Evolutionary conservation across 441 rosid genomes (phyloP).

Genomic region (Iberis amara): DNA sequence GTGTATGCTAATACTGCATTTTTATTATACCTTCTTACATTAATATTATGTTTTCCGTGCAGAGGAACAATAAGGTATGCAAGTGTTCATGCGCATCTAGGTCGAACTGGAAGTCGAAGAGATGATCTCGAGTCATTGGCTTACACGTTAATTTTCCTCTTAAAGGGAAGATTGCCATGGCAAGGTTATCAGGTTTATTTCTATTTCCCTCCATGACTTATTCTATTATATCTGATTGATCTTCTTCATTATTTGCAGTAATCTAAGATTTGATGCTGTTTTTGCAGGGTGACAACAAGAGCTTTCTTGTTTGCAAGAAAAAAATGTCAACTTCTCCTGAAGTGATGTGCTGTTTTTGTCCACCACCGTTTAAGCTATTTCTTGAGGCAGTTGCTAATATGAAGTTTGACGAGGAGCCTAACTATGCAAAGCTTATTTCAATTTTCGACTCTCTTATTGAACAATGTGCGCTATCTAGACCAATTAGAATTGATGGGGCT

Average conservation of each 20-base stretch:
- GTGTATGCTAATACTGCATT: constrained; percentile 5
- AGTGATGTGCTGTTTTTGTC: constrained; percentile 75
- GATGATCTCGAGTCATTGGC: constrained; percentile 93
- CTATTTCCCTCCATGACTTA: neutral
- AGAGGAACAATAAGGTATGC: constrained; percentile 94
- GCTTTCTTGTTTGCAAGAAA: constrained; percentile 86
- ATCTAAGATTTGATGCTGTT: constrained; percentile 4
- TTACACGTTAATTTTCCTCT: constrained; percentile 73
- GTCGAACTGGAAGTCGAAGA: constrained; percentile 82
- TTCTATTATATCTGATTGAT: too few relatives aligned
- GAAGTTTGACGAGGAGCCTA: constrained; percentile 80
- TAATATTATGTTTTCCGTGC: constrained; percentile 29
- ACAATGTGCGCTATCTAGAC: constrained; percentile 53
- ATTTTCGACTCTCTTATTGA: constrained; percentile 60
- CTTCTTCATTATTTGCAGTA: too few relatives aligned
- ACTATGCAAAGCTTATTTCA: constrained; percentile 64
- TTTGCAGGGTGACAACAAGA: constrained; percentile 77
- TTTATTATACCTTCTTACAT: constrained; percentile 1
- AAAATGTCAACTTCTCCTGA: constrained; percentile 86
- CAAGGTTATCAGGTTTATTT: constrained; percentile 74
- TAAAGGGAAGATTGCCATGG: constrained; percentile 84
- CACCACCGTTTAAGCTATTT: constrained; percentile 62
- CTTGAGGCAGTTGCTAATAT: constrained; percentile 75
- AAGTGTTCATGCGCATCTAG: constrained; percentile 88
- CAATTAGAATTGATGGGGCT: constrained; percentile 76